Conservation (phyloP, 257 asterid species). For the Rehmannia glutinosa region DNA sequence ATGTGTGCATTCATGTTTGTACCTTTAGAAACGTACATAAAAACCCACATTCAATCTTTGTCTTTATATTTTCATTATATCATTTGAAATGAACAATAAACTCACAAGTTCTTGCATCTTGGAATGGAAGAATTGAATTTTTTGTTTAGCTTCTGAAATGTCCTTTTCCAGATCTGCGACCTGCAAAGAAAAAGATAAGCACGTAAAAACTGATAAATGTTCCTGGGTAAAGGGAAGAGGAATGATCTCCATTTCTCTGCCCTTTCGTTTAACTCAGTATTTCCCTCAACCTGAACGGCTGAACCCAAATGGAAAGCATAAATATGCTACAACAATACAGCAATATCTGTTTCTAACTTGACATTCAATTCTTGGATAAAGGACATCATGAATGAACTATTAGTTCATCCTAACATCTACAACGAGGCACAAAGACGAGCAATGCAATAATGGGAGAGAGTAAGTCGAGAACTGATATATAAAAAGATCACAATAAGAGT, state of each 20-base stretch:
- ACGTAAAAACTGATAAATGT: slow-evolving; percentile 8
- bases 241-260: not conserved
- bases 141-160: slow-evolving; percentile 79
- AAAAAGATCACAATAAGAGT: too few relatives aligned
- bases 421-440: not conserved
- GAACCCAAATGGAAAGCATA: not conserved
- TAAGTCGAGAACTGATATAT: not conserved
- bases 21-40: slow-evolving; percentile 3
- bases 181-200: slow-evolving; percentile 40
- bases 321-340: not conserved
- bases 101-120: slow-evolving; percentile 99
- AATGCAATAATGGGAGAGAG: not conserved
- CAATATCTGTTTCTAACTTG: not conserved
- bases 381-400: not conserved
- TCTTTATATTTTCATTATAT: not conserved
- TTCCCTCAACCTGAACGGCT: not conserved
- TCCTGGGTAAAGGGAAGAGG: not conserved
- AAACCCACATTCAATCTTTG: not conserved
- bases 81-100: slow-evolving; percentile 16
- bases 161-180: slow-evolving; percentile 96
- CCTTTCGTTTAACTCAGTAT: not conserved
- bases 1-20: not conserved
- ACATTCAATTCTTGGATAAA: not conserved
- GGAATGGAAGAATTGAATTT: slow-evolving; percentile 76
- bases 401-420: not conserved